These are phyloP conservation scores for Fusarium falciforme DNA, from an alignment of 2,329 filamentous ascomycete genomes.

Conservation along the genomic window DNA sequence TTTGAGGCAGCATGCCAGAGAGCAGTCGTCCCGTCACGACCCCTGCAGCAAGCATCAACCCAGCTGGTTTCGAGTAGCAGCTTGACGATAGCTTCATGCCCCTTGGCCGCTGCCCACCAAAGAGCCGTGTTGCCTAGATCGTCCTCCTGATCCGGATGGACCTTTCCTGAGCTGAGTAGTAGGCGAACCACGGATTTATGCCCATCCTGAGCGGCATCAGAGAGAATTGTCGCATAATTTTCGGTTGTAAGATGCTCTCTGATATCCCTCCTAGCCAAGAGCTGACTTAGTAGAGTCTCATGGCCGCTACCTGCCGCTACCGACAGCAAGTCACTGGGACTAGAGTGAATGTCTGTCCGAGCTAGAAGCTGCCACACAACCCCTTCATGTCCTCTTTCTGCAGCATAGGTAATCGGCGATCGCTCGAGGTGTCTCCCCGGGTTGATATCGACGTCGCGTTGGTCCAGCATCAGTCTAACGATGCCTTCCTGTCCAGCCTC, in stretches of 20 bases:
- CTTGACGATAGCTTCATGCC: neutral
- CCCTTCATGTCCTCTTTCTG: neutral
- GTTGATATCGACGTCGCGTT: neutral
- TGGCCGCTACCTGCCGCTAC: neutral
- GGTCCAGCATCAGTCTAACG: neutral
- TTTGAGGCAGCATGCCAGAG: neutral
- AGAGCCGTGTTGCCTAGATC: neutral
- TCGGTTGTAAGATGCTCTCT: neutral
- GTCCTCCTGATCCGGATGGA: neutral
- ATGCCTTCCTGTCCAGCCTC: neutral
- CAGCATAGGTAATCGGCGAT: neutral
- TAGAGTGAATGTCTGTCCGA: neutral
- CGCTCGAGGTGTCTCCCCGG: too few species aligned
- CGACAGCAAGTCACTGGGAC: neutral
- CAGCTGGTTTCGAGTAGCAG: neutral
- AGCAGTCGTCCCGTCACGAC: neutral
- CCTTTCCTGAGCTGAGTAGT: neutral
- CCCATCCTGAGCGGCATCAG: neutral
- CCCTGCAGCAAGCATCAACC: neutral
- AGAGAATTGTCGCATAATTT: neutral
- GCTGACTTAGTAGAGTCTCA: neutral
- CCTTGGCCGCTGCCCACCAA: neutral
- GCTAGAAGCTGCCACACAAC: slow-evolving; percentile 1
- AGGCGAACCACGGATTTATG: neutral
- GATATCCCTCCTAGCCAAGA: neutral